These are phyloP conservation scores for Tagetes patula DNA, from an alignment of 129 eudicot genomes.

Conservation along the genomic window DNA sequence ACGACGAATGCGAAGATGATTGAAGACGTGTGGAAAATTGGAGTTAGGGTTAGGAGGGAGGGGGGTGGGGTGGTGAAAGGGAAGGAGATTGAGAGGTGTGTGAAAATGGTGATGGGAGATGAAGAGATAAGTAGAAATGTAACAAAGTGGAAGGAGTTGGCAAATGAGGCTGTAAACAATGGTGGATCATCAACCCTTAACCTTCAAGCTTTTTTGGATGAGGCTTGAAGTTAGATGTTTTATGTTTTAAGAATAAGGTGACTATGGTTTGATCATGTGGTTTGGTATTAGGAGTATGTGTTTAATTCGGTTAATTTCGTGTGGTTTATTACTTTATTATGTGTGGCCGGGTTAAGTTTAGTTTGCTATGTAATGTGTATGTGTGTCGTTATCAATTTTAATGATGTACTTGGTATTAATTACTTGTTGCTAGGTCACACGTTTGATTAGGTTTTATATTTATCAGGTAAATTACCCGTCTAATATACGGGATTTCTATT, in stretches of 20 bases:
- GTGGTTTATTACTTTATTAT: background rate
- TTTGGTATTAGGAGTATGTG: background rate
- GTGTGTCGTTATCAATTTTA: background rate
- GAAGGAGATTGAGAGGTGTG: constrained; percentile 52
- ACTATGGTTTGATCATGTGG: background rate
- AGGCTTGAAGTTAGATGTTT: background rate
- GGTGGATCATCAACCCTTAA: background rate
- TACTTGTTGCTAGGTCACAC: too few relatives aligned
- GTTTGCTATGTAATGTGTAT: background rate
- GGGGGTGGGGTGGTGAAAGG: constrained; percentile 43
- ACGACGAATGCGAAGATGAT: constrained; percentile 49
- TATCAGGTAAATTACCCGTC: too few relatives aligned
- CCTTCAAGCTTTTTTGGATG: constrained; percentile 17
- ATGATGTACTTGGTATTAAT: too few relatives aligned
- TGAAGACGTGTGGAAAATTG: constrained; percentile 53
- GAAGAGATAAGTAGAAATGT: constrained; percentile 38
- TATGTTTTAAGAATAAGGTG: constrained; percentile 3
- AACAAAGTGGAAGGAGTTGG: constrained; percentile 49
- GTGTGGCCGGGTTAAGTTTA: background rate
- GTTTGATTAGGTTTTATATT: too few relatives aligned
- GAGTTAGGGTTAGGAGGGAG: constrained; percentile 46
- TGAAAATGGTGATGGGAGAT: constrained; percentile 53
- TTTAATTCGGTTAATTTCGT: background rate
- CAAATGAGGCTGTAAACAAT: constrained; percentile 35
- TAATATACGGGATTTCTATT: too few relatives aligned